These are phyloP conservation scores for Coccinonectria pachysandricola DNA, from an alignment of 2,329 filamentous ascomycete species.

Conservation along the genomic window DNA sequence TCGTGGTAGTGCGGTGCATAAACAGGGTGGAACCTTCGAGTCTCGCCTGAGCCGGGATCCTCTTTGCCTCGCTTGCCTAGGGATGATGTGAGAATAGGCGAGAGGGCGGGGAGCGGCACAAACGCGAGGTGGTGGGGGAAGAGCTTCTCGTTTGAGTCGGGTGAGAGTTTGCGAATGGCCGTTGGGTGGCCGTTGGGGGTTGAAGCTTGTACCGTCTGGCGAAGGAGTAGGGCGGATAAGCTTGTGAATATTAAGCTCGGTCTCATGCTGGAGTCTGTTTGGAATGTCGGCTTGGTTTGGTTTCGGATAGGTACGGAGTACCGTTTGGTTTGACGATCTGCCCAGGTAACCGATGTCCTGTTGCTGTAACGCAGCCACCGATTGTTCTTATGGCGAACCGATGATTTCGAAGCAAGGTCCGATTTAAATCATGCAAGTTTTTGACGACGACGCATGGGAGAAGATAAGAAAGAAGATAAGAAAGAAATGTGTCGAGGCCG, in stretches of 20 bases:
- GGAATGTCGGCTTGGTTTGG: neutral
- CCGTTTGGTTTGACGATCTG: no score
- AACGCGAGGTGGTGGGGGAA: constrained; percentile 55
- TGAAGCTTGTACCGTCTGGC: constrained; percentile 30
- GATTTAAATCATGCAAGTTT: no score
- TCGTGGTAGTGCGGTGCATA: constrained; percentile 37
- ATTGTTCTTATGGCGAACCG: no score
- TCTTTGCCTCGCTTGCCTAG: constrained; percentile 19
- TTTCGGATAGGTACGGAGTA: no score
- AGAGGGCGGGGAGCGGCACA: constrained; percentile 21
- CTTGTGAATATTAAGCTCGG: constrained; percentile 24
- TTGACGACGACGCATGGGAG: no score
- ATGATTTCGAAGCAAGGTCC: no score
- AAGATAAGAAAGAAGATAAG: no score
- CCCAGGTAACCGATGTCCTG: no score
- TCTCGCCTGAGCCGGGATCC: constrained; percentile 6
- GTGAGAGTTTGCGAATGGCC: constrained; percentile 62
- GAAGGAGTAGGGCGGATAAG: constrained; percentile 34
- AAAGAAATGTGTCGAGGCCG: no score
- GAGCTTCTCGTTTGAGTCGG: constrained; percentile 64
- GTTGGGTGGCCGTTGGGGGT: constrained; percentile 36
- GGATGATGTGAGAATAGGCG: no score
- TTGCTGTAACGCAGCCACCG: no score
- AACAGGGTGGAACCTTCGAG: constrained; percentile 31
- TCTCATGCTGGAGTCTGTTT: constrained; percentile 26